Evolutionary conservation across 73 alveolate species (phyloP), one percentile per base, ranked within the genome.

Genomic region (Tetrahymena borealis): DNA sequence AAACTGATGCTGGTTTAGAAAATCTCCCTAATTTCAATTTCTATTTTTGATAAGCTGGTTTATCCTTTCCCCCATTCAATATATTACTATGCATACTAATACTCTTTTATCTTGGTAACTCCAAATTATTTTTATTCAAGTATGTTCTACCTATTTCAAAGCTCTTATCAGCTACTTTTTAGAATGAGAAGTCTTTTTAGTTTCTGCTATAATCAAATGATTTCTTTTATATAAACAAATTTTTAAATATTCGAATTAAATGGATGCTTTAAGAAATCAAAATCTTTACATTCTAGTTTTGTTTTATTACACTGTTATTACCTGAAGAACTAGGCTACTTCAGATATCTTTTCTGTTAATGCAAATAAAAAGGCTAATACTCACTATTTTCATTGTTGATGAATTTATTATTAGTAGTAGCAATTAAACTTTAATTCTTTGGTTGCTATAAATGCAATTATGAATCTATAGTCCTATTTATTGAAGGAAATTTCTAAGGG

Each of bases 1-100:
- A 79, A 35, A 96, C 92, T 5, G 39, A 32, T 3, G 94, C 94
- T 32, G 85, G 85, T 60, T 60, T 60, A 24, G 85, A 60, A 60
- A 60, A 60, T 60, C 85, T 60, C 28, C 85, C 85, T n/a, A 60
- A 18, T n/a, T 60, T 60, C 28, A 60, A n/a, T n/a, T 60, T 60
- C 28, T 60, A 9, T 28, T 60, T 60, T 60, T 13, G 28, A 28
- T 60, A 60, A 1, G 85, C 38, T 15, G 85, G 28, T 60, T 60
- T 13, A n/a, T 60, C 35, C 85, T 60, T 60, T 6, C 37, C 85
- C 11, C 37, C 7, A 7, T 32, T 60, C 2, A n/a, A 12, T 24
- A n/a, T 16, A 60, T 60, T 60, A 60, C 28, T 60, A 60, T 60
- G 85, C 38, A 60, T 20, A 6, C 85, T 60, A 32, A 60, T 60